These are phyloP conservation scores for Aspergillus japonicus DNA, from an alignment of 2,329 filamentous ascomycete species.

Conservation along the genomic window DNA sequence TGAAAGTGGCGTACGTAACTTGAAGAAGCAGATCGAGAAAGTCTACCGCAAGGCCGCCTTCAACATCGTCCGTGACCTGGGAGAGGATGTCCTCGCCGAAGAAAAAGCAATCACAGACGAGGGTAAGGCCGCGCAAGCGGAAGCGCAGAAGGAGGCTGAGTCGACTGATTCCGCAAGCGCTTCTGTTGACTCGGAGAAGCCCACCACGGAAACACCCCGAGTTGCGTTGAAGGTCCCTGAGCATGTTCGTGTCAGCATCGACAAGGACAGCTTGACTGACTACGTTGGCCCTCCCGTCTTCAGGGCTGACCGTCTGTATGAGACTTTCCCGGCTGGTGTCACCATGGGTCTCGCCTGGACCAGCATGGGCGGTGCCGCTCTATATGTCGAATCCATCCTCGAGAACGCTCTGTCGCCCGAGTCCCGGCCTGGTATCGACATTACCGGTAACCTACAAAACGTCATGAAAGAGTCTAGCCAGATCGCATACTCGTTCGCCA, in stretches of 20 bases:
- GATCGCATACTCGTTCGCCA: conserved; percentile 95
- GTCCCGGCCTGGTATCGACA: conserved; percentile 77
- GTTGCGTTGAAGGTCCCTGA: conserved; percentile 81
- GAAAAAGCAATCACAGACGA: conserved; percentile 80
- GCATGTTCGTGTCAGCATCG: conserved; percentile 79
- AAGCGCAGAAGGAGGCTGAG: conserved; percentile 57
- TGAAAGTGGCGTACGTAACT: conserved; percentile 92
- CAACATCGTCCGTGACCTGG: conserved; percentile 93
- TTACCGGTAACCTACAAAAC: conserved; percentile 89
- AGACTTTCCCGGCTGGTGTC: conserved; percentile 87
- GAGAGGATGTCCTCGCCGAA: conserved; percentile 78
- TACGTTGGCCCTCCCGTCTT: conserved; percentile 96
- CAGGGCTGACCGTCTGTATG: conserved; percentile 92
- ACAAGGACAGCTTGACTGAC: conserved; percentile 87
- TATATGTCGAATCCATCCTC: conserved; percentile 96
- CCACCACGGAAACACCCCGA: conserved; percentile 60
- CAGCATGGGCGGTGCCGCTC: conserved; percentile 89
- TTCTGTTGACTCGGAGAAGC: conserved; percentile 44
- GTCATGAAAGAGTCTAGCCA: conserved; percentile 98
- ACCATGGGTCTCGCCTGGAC: conserved; percentile 99
- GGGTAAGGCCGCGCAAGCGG: conserved; percentile 73
- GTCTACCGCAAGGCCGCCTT: conserved; percentile 95
- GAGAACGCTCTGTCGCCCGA: conserved; percentile 74
- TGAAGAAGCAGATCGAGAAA: conserved; percentile 99
- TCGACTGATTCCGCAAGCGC: conserved; percentile 62